phyloP scores from a whole-genome alignment of 164 flowering plant species.

The Aristolochia fimbriata region DNA sequence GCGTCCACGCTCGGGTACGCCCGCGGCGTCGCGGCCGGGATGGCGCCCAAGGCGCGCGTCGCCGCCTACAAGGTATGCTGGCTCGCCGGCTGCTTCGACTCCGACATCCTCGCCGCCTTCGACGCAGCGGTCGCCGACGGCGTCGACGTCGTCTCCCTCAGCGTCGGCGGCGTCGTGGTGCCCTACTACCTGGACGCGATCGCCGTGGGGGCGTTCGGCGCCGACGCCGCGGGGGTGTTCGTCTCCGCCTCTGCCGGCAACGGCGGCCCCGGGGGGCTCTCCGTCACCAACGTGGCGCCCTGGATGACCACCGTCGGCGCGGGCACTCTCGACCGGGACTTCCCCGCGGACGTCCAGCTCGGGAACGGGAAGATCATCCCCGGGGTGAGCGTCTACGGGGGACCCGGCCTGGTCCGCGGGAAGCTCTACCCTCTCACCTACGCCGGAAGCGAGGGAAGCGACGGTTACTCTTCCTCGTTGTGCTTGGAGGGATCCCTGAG shows the following conservation, averaged over 20 bases:
- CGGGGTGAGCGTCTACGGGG: constrained; percentile 73
- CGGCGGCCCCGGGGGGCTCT: constrained; percentile 81
- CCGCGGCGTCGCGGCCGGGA: constrained; percentile 80
- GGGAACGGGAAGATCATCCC: constrained; percentile 52
- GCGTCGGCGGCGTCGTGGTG: constrained; percentile 86
- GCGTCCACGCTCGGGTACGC: constrained; percentile 86
- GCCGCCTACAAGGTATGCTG: constrained; percentile 94
- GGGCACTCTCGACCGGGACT: constrained; percentile 73
- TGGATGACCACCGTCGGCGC: constrained; percentile 97
- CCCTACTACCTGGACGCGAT: constrained; percentile 80
- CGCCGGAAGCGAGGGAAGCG: constrained; percentile 65
- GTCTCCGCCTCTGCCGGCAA: constrained; percentile 94
- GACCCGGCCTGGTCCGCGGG: constrained; percentile 46
- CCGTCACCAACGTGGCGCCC: constrained; percentile 87
- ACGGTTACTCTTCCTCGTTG: constrained; percentile 73
- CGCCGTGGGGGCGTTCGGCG: constrained; percentile 76
- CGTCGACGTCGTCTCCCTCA: constrained; percentile 70
- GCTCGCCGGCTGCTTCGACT: constrained; percentile 76
- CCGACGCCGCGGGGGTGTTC: constrained; percentile 58
- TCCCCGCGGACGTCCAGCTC: constrained; percentile 73
- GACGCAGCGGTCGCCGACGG: constrained; percentile 87
- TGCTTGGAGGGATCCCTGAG: constrained; percentile 80
- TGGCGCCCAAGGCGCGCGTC: constrained; percentile 92
- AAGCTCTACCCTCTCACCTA: constrained; percentile 55
- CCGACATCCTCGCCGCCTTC: constrained; percentile 88